Conservation (phyloP, 2,329 filamentous ascomycete genomes). For the Monilinia laxa region DNA sequence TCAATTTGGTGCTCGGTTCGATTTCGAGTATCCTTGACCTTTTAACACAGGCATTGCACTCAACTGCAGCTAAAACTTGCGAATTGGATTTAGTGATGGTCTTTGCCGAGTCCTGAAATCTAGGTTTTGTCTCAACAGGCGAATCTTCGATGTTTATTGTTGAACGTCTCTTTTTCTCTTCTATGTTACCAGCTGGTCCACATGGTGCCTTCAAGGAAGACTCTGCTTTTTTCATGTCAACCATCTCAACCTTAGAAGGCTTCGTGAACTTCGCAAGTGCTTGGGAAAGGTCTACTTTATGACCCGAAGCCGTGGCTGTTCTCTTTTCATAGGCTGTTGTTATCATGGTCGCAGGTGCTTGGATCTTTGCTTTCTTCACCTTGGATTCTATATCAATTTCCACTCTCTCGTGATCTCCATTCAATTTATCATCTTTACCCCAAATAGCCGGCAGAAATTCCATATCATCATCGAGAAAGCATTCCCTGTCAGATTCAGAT, state of each 20-base stretch:
- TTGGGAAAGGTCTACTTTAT: background rate
- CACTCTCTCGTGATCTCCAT: background rate
- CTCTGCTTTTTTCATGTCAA: background rate
- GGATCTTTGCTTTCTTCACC: slow-evolving; percentile 9
- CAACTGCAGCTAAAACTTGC: background rate
- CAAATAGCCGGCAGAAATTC: slow-evolving; percentile 4
- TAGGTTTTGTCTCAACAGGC: background rate
- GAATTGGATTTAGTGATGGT: background rate
- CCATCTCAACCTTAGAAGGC: background rate
- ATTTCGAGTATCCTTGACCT: background rate
- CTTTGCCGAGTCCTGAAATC: background rate
- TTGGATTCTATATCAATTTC: background rate
- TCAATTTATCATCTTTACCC: background rate
- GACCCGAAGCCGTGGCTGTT: background rate
- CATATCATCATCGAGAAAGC: background rate
- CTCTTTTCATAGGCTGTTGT: background rate
- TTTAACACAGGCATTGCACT: background rate
- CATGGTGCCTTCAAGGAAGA: background rate
- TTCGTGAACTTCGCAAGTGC: background rate
- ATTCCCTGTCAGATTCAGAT: background rate
- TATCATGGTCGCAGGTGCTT: background rate
- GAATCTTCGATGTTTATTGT: accelerated
- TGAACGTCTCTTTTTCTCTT: background rate
- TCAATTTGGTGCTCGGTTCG: background rate
- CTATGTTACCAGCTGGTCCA: background rate